phyloP scores from a whole-genome alignment of 352 stramenopile genomes.

The Albugo laibachii region DNA sequence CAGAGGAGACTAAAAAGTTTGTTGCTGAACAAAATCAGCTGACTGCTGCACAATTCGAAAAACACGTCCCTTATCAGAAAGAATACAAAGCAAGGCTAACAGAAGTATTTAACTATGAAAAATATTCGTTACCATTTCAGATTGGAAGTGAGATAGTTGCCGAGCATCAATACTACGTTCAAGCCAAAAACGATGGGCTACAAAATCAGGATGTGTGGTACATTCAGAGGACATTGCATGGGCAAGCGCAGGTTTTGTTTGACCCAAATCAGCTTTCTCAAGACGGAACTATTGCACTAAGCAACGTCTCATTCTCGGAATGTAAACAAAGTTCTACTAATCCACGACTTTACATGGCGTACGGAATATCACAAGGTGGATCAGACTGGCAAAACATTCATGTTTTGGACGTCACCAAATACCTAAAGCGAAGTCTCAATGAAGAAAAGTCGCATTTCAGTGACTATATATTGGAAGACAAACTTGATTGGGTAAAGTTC shows the following conservation, averaged over 20 bases:
- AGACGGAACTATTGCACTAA: conserved; percentile 57
- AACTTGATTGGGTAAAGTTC: conserved; percentile 80
- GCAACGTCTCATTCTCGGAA: conserved; percentile 43
- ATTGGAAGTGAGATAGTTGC: conserved; percentile 22
- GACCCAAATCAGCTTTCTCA: conserved; percentile 61
- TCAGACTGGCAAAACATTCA: conserved; percentile 80
- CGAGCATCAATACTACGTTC: conserved; percentile 31
- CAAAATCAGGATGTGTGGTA: conserved; percentile 80
- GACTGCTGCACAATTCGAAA: conserved; percentile 35
- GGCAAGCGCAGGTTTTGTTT: conserved; percentile 45
- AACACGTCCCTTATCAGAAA: conserved; percentile 33
- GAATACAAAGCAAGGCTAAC: conserved; percentile 61
- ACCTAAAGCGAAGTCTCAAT: no score
- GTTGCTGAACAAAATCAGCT: conserved; percentile 53
- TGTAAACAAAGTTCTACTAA: conserved; percentile 27
- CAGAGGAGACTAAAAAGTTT: conserved; percentile 59
- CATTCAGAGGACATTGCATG: conserved; percentile 52
- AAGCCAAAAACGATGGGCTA: conserved; percentile 74
- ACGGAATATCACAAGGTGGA: conserved; percentile 60
- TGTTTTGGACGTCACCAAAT: conserved; percentile 30
- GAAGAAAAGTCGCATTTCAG: conserved; percentile 12
- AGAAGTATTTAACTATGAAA: conserved; percentile 80
- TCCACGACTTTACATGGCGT: conserved; percentile 57
- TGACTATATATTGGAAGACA: conserved; percentile 44
- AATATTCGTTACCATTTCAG: conserved; percentile 58